Conservation (phyloP, 768 basidiomycete genomes). For the Trametopsis cervina region DNA sequence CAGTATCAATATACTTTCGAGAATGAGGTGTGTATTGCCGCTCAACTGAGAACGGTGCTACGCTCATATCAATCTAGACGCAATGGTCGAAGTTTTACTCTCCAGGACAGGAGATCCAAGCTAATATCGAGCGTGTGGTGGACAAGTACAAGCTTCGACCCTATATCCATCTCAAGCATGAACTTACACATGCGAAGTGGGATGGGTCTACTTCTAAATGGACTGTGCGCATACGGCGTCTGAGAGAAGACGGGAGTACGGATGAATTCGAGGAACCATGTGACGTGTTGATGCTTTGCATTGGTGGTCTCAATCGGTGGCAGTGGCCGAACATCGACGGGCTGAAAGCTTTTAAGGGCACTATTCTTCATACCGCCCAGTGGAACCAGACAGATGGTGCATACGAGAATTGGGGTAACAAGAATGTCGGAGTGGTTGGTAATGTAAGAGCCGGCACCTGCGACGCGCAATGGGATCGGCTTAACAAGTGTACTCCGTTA, state of each 20-base stretch:
- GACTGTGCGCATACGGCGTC: conserved; percentile 40
- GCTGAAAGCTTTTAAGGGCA: conserved; percentile 48
- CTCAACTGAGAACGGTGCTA: neutral
- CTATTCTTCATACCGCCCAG: conserved; percentile 53
- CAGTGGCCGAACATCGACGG: conserved; percentile 62
- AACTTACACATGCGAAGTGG: conserved; percentile 44
- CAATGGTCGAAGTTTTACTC: conserved; percentile 59
- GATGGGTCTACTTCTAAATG: conserved; percentile 47
- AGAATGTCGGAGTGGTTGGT: conserved; percentile 51
- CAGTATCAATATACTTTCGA: conserved; percentile 58
- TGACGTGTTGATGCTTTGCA: conserved; percentile 49
- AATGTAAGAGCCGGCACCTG: conserved; percentile 31
- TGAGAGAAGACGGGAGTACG: conserved; percentile 5
- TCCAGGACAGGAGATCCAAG: conserved; percentile 49
- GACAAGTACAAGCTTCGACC: conserved; percentile 49
- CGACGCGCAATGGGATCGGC: neutral
- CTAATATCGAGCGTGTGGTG: conserved; percentile 44
- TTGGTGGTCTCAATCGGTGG: conserved; percentile 50
- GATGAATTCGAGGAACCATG: conserved; percentile 43
- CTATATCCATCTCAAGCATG: conserved; percentile 49
- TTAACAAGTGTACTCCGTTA: conserved; percentile 13
- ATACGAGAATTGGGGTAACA: conserved; percentile 41
- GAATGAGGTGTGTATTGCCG: conserved; percentile 20
- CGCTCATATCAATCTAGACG: conserved; percentile 37
- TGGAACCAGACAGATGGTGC: conserved; percentile 46